These are phyloP conservation scores for Isoetes engelmannii DNA, from an alignment of 83 land plant species.

Conservation along the genomic window DNA sequence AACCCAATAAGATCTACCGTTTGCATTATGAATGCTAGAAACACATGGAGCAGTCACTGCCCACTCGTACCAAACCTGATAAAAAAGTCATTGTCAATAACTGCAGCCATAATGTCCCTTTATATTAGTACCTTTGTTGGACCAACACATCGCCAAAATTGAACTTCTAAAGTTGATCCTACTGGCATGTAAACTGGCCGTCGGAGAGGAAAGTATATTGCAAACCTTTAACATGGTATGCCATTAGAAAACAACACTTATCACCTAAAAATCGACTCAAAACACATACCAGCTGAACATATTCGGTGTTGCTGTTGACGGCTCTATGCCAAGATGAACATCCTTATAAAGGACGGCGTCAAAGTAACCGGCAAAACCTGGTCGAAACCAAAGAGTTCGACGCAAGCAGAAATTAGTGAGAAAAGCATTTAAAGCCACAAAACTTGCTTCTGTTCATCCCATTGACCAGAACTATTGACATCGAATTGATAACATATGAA, in stretches of 20 bases:
- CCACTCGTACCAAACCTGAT: constrained; percentile 99
- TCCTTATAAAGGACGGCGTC: constrained; percentile 86
- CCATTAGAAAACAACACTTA: background rate
- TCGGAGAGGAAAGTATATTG: constrained; percentile 88
- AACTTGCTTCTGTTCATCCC: too few species aligned
- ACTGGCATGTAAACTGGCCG: constrained; percentile 58
- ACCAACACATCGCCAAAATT: constrained; percentile 92
- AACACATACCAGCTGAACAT: constrained; percentile 91
- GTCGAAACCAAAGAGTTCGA: background rate
- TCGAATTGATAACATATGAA: too few species aligned
- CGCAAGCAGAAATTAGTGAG: background rate
- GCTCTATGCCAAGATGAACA: constrained; percentile 98
- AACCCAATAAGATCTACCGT: constrained; percentile 98
- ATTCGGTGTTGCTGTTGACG: constrained; percentile 88
- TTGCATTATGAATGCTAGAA: constrained; percentile 77
- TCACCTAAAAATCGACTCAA: background rate
- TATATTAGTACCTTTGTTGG: constrained; percentile 51
- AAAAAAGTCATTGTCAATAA: background rate
- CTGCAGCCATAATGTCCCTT: background rate
- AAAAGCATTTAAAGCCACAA: background rate
- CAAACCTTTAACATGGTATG: constrained; percentile 50
- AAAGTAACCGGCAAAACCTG: constrained; percentile 98
- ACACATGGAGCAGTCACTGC: constrained; percentile 64
- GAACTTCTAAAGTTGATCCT: constrained; percentile 56
- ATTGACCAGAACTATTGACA: too few species aligned